Base-by-base conservation (phyloP, 1,284 basidiomycete genomes). In the Apiotrichum gracile region DNA sequence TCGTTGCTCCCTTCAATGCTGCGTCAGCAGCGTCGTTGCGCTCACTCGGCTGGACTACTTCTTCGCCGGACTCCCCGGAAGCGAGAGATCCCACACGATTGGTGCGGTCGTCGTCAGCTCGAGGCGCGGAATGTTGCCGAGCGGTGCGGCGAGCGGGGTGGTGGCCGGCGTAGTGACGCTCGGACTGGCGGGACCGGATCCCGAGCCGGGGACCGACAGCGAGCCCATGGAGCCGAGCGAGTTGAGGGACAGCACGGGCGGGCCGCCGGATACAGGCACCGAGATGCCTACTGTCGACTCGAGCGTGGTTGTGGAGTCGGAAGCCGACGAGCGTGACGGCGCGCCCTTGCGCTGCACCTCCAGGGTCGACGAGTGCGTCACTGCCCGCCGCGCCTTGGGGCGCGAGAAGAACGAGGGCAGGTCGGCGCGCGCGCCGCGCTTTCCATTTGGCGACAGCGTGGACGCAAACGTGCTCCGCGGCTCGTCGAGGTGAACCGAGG, bases 71-170 rank as follows among this genome's bases (percentile, higher is more conserved):
- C 47, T 48, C 29, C 26, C 49, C 26, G 41, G 41, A 26, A 47
- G 46, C 25, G 46, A 41, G 33, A 57, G 52, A 17, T 52, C 61
- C 64, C 61, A 65, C 19, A 58, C 60, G 10, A 65, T 58, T 13
- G 64, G 62, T 38, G 61, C 50, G 2, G 61, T 63, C 7, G 54
- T 51, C 2, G 49, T 56, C 27, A 65, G 49, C 47, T 66, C 64
- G n/a, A 66, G 45, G 19, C 62, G 60, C 2, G 64, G 64, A 14
- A 31, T 31, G 16, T 31, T 47, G n/a, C 21, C 41, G n/a, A 6
- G 46, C 35, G 10, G 45, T 42, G 33, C 39, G 39, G 31, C 31
- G 10, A 4, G 31, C 31, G 31, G 31, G 1, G 45, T 44, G 22
- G 42, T 34, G 21, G 37, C 27, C 17, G 24, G 46, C 5, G 51